Evolutionary conservation across 2,329 filamentous ascomycete species (phyloP).

Genomic region (Blastomyces silverae): DNA sequence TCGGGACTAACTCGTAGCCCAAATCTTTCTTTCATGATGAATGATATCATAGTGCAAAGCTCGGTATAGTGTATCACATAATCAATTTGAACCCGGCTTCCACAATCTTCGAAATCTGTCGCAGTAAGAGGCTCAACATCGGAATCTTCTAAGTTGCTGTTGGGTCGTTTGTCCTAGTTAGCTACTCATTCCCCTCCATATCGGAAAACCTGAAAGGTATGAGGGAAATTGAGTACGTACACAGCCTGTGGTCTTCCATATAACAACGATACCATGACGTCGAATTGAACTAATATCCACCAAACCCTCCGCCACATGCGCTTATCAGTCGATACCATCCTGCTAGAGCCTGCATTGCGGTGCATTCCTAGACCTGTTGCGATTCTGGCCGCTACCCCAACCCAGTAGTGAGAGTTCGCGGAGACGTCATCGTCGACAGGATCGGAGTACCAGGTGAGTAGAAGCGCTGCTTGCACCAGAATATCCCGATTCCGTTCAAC

Average conservation of each 20-base stretch:
- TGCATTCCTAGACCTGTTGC: slow-evolving; percentile 52
- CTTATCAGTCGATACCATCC: slow-evolving; percentile 38
- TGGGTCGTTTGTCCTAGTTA: slow-evolving; percentile 13
- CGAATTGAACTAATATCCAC: slow-evolving; percentile 42
- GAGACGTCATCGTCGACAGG: slow-evolving; percentile 49
- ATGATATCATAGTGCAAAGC: slow-evolving; percentile 47
- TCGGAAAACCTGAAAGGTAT: background rate
- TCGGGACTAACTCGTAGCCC: slow-evolving; percentile 37
- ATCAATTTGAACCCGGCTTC: slow-evolving; percentile 39
- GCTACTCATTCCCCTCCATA: background rate
- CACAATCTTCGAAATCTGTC: slow-evolving; percentile 45
- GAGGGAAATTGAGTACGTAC: slow-evolving; percentile 25
- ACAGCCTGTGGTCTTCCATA: slow-evolving; percentile 50
- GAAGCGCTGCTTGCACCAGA: slow-evolving; percentile 50
- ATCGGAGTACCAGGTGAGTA: slow-evolving; percentile 52
- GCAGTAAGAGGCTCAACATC: slow-evolving; percentile 43
- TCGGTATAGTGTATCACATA: slow-evolving; percentile 46
- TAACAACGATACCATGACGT: slow-evolving; percentile 40
- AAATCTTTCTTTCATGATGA: slow-evolving; percentile 39
- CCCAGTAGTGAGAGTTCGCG: slow-evolving; percentile 50
- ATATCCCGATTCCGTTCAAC: slow-evolving; percentile 50
- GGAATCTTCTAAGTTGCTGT: slow-evolving; percentile 46
- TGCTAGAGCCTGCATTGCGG: slow-evolving; percentile 38
- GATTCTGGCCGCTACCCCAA: slow-evolving; percentile 48
- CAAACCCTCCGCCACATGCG: slow-evolving; percentile 42